Base-by-base conservation (phyloP, 164 flowering plant genomes). In the Sedum album region DNA sequence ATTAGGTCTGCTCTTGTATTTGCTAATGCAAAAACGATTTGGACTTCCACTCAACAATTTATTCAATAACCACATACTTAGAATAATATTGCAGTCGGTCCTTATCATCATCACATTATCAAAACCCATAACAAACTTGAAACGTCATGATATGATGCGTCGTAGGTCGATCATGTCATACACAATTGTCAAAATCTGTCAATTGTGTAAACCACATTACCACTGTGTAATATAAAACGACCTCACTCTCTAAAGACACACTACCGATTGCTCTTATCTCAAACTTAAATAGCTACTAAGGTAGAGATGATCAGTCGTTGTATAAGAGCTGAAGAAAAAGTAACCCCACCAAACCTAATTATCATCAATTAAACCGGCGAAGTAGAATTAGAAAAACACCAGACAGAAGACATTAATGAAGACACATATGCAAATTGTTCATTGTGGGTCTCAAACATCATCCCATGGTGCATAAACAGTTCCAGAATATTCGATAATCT, bases 11-110 rank as follows among this genome's bases (percentile, higher is more conserved):
- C 60, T 51, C 60, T 51, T 25, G 60, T 20, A n/a, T 23, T 30
- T 23, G 60, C 25, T 55, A 55, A 55, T 55, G 60, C 60, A 55
- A 55, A 55, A 55, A 55, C 60, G 60, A 55, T 31, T 23, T 55
- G 60, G 60, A 55, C n/a, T 9, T 55, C 60, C 60, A 55, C 60
- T 55, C 14, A 25, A 55, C 25, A 55, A 55, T 55, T 55, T 55
- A 25, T 55, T 4, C 30, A 10, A 55, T 55, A 8, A 25, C 55
- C 23, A 9, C n/a, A 49, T 49, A 49, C 55, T n/a, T 49, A 49
- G 55, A n/a, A 4, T 46, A 46, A 17, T 49, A 18, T 49, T 49
- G 55, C 23, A 49, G n/a, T 49, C 25, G 25, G 60, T 55, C 60
- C 30, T 55, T 18, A 46, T 46, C 51, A 46, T 46, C 51, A 46